A percentile compares a stretch with the other conserved stretches of the same genome.
Conservation (phyloP, 371 early-diverging fungal genomes). For the Apophysomyces elegans region DNA sequence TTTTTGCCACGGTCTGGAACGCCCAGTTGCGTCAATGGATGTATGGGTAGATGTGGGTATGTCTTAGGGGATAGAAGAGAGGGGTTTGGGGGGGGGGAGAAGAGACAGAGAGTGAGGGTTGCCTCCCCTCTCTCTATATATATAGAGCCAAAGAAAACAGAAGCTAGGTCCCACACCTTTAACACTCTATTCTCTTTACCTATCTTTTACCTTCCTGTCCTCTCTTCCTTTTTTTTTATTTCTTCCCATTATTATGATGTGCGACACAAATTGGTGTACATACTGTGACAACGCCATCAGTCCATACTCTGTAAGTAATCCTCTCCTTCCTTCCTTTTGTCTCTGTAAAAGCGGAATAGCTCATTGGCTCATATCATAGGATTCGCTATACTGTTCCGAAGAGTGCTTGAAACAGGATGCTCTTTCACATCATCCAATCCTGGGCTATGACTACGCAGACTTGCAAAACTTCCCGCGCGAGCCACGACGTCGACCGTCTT, state of each 20-base stretch:
- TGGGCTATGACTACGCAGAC: conserved; percentile 27
- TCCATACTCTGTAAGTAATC: conserved; percentile 1
- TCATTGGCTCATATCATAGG: conserved; percentile 5
- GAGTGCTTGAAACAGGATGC: conserved; percentile 31
- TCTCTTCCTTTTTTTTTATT: background rate
- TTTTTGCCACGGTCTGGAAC: conserved; percentile 11
- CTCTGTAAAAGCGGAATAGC: too few relatives aligned
- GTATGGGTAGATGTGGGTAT: too few relatives aligned
- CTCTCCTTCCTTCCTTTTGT: background rate
- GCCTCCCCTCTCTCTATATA: too few relatives aligned
- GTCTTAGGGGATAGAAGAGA: too few relatives aligned
- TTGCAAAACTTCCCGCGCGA: conserved; percentile 18
- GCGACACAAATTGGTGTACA: conserved; percentile 8
- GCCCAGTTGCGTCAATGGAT: background rate
- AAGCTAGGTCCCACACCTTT: too few relatives aligned
- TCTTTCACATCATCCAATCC: conserved; percentile 22
- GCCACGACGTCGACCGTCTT: background rate
- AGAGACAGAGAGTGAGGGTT: too few relatives aligned
- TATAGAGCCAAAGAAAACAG: too few relatives aligned
- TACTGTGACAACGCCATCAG: conserved; percentile 6
- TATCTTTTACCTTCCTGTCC: background rate
- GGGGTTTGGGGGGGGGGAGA: too few relatives aligned
- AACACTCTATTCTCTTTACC: background rate
- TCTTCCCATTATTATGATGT: background rate
- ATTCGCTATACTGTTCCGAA: conserved; percentile 34